phyloP scores from a whole-genome alignment of 2,329 filamentous ascomycete species.

The Cladophialophora psammophila region DNA sequence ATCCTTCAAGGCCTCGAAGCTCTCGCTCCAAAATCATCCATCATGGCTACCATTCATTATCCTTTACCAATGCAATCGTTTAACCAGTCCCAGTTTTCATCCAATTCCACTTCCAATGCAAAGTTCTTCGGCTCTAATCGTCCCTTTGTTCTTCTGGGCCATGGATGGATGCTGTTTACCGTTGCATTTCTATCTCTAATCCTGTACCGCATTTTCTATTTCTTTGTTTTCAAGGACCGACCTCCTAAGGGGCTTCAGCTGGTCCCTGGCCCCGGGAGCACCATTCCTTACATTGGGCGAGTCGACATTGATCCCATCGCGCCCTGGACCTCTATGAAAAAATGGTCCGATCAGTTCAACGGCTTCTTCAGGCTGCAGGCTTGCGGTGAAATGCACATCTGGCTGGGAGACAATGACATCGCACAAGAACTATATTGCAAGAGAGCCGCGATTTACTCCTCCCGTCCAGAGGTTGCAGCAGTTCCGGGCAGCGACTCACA shows the following conservation, averaged over 20 bases:
- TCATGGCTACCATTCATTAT: slow-evolving; percentile 14
- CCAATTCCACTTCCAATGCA: slow-evolving; percentile 6
- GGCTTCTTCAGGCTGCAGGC: slow-evolving; percentile 39
- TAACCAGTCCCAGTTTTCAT: slow-evolving; percentile 6
- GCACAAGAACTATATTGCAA: slow-evolving; percentile 41
- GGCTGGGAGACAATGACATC: slow-evolving; percentile 37
- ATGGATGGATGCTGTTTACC: background rate
- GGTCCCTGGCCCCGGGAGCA: slow-evolving; percentile 37
- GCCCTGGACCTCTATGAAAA: slow-evolving; percentile 41
- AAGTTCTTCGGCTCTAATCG: background rate
- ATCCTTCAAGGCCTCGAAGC: background rate
- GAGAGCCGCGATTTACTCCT: slow-evolving; percentile 41
- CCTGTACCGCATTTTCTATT: slow-evolving; percentile 7
- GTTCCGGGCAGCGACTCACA: slow-evolving; percentile 41
- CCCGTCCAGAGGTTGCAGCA: slow-evolving; percentile 40
- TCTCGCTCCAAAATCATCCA: slow-evolving; percentile 7
- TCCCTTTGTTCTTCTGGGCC: background rate
- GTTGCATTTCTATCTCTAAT: background rate
- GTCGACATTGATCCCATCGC: slow-evolving; percentile 40
- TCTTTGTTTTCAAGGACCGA: slow-evolving; percentile 24
- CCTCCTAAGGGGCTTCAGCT: slow-evolving; percentile 40
- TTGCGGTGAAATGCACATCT: slow-evolving; percentile 42
- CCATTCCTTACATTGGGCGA: slow-evolving; percentile 40
- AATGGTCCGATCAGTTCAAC: slow-evolving; percentile 38
- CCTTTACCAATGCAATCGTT: slow-evolving; percentile 8